These are phyloP conservation scores for Fereydounia khargensis DNA, from an alignment of 1,284 basidiomycete genomes.

Conservation along the genomic window DNA sequence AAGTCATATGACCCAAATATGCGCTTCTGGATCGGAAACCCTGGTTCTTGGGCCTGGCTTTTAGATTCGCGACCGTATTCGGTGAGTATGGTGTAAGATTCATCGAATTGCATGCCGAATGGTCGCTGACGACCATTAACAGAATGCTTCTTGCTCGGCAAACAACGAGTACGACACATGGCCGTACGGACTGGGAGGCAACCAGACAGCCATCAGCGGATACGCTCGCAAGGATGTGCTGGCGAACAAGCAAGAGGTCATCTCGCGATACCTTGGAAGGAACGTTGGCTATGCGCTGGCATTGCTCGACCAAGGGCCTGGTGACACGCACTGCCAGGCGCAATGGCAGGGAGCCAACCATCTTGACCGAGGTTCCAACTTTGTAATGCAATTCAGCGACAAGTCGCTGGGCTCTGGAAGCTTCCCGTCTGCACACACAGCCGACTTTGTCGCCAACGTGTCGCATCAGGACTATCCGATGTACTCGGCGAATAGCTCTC, in stretches of 20 bases:
- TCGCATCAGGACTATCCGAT: slow-evolving; percentile 54
- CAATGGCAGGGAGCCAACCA: slow-evolving; percentile 47
- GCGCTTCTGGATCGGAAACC: slow-evolving; percentile 51
- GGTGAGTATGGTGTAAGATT: too few species aligned
- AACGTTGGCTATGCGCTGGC: slow-evolving; percentile 40
- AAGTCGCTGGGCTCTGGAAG: slow-evolving; percentile 7
- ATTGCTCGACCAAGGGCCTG: slow-evolving; percentile 45
- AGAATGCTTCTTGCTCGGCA: too few species aligned
- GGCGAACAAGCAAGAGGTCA: slow-evolving; percentile 21
- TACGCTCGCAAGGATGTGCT: slow-evolving; percentile 42
- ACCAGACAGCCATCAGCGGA: slow-evolving; percentile 15
- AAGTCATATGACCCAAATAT: slow-evolving; percentile 46
- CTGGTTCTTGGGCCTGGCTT: slow-evolving; percentile 49
- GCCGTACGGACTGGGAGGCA: slow-evolving; percentile 46
- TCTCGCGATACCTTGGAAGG: slow-evolving; percentile 34
- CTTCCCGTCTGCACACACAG: slow-evolving; percentile 37
- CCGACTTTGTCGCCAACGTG: slow-evolving; percentile 42
- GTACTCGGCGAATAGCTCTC: slow-evolving; percentile 40
- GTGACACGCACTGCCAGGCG: slow-evolving; percentile 50
- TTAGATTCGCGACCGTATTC: slow-evolving; percentile 25
- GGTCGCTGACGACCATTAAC: too few species aligned
- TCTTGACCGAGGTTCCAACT: slow-evolving; percentile 45
- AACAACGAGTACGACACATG: slow-evolving; percentile 29
- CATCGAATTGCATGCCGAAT: too few species aligned
- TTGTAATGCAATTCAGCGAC: slow-evolving; percentile 23